Conservation (phyloP, 2,329 filamentous ascomycete species). For the Aspergillus felis region DNA sequence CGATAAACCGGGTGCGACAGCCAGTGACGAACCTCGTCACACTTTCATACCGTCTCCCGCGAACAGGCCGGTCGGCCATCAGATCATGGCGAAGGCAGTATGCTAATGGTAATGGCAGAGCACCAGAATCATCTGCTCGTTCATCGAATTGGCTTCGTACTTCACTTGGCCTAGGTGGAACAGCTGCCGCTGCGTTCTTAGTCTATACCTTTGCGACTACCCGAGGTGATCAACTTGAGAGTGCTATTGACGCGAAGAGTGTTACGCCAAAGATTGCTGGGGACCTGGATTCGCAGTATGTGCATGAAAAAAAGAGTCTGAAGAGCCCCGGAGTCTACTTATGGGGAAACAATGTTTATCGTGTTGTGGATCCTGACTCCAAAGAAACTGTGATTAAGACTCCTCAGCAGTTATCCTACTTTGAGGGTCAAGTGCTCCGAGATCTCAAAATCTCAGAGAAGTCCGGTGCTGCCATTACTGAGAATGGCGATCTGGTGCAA, state of each 20-base stretch:
- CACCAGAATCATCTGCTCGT: conserved; percentile 9
- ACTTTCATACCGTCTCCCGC: conserved; percentile 20
- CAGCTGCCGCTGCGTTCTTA: conserved; percentile 28
- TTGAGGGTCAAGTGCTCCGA: conserved; percentile 77
- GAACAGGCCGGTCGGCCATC: conserved; percentile 15
- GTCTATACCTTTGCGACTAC: conserved; percentile 29
- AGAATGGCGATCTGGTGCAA: conserved; percentile 83
- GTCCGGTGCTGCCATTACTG: conserved; percentile 82
- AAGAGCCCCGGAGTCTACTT: conserved; percentile 84
- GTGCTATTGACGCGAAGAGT: conserved; percentile 14
- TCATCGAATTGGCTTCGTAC: conserved; percentile 28
- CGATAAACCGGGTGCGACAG: conserved; percentile 23
- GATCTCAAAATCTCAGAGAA: conserved; percentile 80
- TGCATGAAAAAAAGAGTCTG: conserved; percentile 79
- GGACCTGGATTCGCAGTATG: conserved; percentile 76
- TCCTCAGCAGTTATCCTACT: conserved; percentile 73
- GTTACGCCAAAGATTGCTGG: conserved; percentile 40
- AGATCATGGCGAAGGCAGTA: conserved; percentile 26
- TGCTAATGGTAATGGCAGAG: conserved; percentile 21
- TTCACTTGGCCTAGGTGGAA: conserved; percentile 28
- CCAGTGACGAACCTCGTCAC: conserved; percentile 18
- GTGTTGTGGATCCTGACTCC: conserved; percentile 80
- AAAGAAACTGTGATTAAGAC: conserved; percentile 73
- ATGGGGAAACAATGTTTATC: conserved; percentile 85
- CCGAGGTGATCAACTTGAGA: conserved; percentile 15